These are phyloP conservation scores for Vicia villosa DNA, from an alignment of 306 rosid genomes.

Conservation along the genomic window DNA sequence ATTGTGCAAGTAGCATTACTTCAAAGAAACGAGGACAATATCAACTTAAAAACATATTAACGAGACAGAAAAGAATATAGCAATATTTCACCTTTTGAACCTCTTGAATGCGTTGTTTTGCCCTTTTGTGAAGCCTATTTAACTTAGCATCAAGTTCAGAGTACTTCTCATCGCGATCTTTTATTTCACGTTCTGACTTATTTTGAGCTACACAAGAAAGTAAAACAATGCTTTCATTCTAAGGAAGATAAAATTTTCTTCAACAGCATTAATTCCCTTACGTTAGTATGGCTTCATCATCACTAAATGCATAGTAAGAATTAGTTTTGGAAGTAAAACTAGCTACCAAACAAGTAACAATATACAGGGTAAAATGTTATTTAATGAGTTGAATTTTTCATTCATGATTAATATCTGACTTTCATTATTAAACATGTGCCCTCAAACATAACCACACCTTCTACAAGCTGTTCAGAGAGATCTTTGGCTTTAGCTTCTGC, in stretches of 20 bases:
- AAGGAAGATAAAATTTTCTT: slow-evolving; percentile 25
- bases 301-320: slow-evolving; percentile 26
- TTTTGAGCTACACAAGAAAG: slow-evolving; percentile 62
- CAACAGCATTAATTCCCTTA: slow-evolving; percentile 17
- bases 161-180: slow-evolving; percentile 92
- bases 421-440: slow-evolving; percentile 16
- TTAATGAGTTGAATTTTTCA: slow-evolving; percentile 13
- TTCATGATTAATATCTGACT: slow-evolving; percentile 12
- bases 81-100: slow-evolving; percentile 71
- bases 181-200: slow-evolving; percentile 77
- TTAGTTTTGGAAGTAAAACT: slow-evolving; percentile 22
- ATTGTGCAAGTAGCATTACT: slow-evolving; percentile 2
- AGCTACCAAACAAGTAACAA: slow-evolving; percentile 20
- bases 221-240: slow-evolving; percentile 42
- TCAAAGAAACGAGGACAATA: slow-evolving; percentile 29
- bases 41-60: slow-evolving; percentile 8
- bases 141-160: slow-evolving; percentile 88
- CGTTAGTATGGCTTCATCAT: background rate
- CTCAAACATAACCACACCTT: slow-evolving; percentile 62
- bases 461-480: slow-evolving; percentile 75
- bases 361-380: slow-evolving; percentile 14
- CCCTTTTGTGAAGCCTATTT: slow-evolving; percentile 93
- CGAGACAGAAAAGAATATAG: slow-evolving; percentile 26
- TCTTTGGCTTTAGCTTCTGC: slow-evolving; percentile 77
- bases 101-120: slow-evolving; percentile 98